Base-by-base conservation (phyloP, 1,284 basidiomycete species). In the Fomitopsis palustris region DNA sequence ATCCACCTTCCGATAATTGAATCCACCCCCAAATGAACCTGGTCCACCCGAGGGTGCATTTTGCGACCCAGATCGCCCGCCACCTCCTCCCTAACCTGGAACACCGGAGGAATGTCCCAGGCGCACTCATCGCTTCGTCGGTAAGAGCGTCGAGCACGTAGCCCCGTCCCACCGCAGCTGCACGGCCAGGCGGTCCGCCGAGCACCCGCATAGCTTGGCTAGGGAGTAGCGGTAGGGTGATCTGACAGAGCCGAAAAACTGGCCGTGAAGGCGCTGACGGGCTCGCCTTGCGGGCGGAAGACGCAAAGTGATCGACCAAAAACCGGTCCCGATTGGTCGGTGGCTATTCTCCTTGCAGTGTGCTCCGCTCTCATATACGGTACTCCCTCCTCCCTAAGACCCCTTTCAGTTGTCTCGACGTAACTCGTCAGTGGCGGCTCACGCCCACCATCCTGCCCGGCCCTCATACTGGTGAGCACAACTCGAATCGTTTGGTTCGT, bases 271-370 rank as follows among this genome's bases (percentile, higher is more conserved):
- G 9, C 49, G 49, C 31, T 21, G 33, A 17, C 45, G 45, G 45
- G 45, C 45, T 35, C 31, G 31, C 33, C 31, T 10, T n/a, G 33
- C 49, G 33, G 49, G 49, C 49, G 49, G 31, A 52, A 52, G 49
- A 33, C 49, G 31, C 29, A 52, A 35, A 33, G 49, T 37, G 49
- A 52, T 52, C 49, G 31, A 52, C 33, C 31, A 33, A 21, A n/a
- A 37, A 17, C 33, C 49, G n/a, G 31, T 14, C 33, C 49, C 33
- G 49, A 52, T 52, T 52, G 49, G 49, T 52, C 49, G 31, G 49
- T 52, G 49, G 31, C 49, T 33, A 52, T 52, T 52, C 49, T 52
- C 49, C 49, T 52, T 21, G 49, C 49, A 33, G n/a, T 52, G 31
- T 37, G 33, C 49, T 52, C 49, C 49, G 31, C 49, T 52, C 49